Base-by-base conservation (phyloP, 345 rosid species). In the Pugionium dolabratum region DNA sequence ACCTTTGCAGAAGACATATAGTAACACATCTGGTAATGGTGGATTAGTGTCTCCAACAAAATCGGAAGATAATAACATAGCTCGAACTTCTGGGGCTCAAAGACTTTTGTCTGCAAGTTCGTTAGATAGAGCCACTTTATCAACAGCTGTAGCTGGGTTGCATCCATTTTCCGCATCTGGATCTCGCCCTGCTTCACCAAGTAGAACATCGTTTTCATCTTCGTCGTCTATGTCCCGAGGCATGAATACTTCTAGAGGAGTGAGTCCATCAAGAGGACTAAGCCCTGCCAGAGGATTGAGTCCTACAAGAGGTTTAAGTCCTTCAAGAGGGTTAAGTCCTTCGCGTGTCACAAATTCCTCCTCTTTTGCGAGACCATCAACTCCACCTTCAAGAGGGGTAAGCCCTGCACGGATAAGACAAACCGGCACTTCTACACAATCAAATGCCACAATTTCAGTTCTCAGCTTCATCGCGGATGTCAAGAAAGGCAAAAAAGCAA, bases 401-500 rank as follows among this genome's bases (percentile, higher is more conserved):
- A 90, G 96, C 64, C 99, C 97, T 53, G 83, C 93, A 73, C 79
- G 88, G 74, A 77, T 79, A 73, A 84, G 99, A 78, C 45, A 89
- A 59, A 74, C 82, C n/a, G 74, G 70, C 65, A 59, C 76, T 33
- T 72, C 84, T 59, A 64, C 82, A 64, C 87, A 85, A 79, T 66
- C 88, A 45, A 80, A 48, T 73, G 77, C 51, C 78, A 69, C 96
- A 49, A 76, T 77, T 69, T 87, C 97, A 6, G 99, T 89, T 55
- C 93, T 95, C 62, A 91, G 93, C 80, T 91, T 91, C 79, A 83
- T 88, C 57, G 82, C 83, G 0, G 98, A 95, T 75, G 82, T 89
- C 62, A 86, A 84, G 62, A 95, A 76, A 68, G 96, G 95, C 41
- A 86, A 82, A 70, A 95, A 84, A 63, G 55, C 83, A 51, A 81